These are phyloP conservation scores for Stemphylium beticola DNA, from an alignment of 2,329 filamentous ascomycete species.

Conservation along the genomic window DNA sequence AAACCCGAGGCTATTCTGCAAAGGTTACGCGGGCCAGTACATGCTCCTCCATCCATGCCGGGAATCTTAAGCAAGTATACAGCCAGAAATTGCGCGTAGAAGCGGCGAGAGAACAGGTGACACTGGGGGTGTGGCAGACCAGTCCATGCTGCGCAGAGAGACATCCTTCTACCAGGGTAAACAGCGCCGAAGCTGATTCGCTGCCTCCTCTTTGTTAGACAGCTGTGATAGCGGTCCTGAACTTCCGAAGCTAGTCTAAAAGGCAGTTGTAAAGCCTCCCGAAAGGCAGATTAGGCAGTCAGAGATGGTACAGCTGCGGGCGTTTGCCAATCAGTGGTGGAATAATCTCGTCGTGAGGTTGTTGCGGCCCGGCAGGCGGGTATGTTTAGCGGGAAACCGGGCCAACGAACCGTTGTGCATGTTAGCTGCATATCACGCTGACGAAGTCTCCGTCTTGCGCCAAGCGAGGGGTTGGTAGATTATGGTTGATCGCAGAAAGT, in stretches of 20 bases:
- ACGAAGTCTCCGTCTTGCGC: constrained; percentile 16
- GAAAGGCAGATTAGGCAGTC: constrained; percentile 28
- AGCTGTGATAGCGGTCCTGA: constrained; percentile 45
- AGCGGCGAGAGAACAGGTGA: constrained; percentile 23
- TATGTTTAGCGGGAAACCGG: constrained; percentile 35
- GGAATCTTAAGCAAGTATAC: constrained; percentile 15
- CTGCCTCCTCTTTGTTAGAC: constrained; percentile 17
- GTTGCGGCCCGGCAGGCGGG: constrained; percentile 39
- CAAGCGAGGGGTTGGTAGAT: constrained; percentile 32
- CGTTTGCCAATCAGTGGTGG: constrained; percentile 37
- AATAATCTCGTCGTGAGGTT: constrained; percentile 41
- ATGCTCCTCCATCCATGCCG: constrained; percentile 15
- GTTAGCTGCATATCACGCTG: constrained; percentile 34
- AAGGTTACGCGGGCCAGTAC: constrained; percentile 18
- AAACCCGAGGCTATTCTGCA: constrained; percentile 27
- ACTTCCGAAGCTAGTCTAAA: constrained; percentile 39
- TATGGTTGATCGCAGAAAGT: constrained; percentile 7
- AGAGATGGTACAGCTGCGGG: constrained; percentile 3
- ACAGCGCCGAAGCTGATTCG: constrained; percentile 33
- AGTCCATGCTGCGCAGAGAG: constrained; percentile 26
- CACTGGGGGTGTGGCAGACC: constrained; percentile 30
- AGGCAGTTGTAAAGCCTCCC: constrained; percentile 19
- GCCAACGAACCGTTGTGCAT: constrained; percentile 27
- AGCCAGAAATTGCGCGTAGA: constrained; percentile 26
- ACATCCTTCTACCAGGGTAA: constrained; percentile 26